These are phyloP conservation scores for Ilex aquifolium DNA, from an alignment of 257 asterid genomes.

Conservation along the genomic window DNA sequence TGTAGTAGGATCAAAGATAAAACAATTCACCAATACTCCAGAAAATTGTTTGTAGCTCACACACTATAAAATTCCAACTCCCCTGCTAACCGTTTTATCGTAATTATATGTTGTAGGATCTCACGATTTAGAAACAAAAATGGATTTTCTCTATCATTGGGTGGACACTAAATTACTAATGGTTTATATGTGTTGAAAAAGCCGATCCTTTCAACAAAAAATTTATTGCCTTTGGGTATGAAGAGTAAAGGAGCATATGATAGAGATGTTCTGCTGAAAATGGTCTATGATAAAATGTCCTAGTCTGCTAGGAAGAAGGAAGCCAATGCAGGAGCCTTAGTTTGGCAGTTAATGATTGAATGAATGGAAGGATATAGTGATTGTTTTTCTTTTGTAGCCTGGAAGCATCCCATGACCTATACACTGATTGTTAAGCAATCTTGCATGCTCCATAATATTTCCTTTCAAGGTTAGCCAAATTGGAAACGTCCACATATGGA, in stretches of 20 bases:
- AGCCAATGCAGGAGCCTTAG: constrained; percentile 32
- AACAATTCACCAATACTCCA: no score
- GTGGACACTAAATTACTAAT: constrained; percentile 26
- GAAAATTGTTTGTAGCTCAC: no score
- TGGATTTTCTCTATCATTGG: constrained; percentile 25
- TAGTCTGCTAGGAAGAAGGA: constrained; percentile 26
- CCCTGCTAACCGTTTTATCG: no score
- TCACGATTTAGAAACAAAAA: constrained; percentile 14
- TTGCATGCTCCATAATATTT: constrained; percentile 19
- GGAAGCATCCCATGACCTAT: constrained; percentile 27
- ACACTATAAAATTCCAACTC: no score
- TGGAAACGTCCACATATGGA: constrained; percentile 3
- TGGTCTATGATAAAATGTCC: constrained; percentile 24
- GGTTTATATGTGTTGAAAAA: constrained; percentile 22
- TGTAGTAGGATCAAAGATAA: no score
- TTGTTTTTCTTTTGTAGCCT: constrained; percentile 26
- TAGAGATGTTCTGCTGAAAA: constrained; percentile 17
- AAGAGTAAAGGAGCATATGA: constrained; percentile 14
- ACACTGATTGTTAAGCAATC: constrained; percentile 30
- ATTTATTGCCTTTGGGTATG: constrained; percentile 15
- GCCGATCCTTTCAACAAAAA: constrained; percentile 36
- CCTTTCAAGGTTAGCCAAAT: constrained; percentile 5
- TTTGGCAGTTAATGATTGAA: constrained; percentile 34
- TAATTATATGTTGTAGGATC: constrained; percentile 11
- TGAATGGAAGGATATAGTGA: constrained; percentile 27